A percentile compares a stretch with the other conserved stretches of the same genome.
Evolutionary conservation across 148 eudicot genomes (phyloP).

Genomic region (Rheum nobile): DNA sequence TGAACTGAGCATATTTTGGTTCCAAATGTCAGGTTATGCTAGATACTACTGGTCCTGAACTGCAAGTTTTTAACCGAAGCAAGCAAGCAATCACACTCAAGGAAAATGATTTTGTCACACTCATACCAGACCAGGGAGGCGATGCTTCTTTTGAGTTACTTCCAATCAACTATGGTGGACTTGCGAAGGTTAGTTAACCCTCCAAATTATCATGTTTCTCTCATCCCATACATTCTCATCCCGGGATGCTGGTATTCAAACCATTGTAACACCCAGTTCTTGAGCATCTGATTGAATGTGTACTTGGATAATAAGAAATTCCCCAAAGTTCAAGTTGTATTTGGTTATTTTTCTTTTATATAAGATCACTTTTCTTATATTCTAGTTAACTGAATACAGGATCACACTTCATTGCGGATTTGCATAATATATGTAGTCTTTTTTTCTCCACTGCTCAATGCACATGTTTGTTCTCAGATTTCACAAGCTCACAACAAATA

Average conservation of each 20-base stretch:
- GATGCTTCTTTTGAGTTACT: constrained; percentile 50
- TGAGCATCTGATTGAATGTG: not conserved
- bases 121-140: constrained; percentile 42
- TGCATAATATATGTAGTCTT: not conserved
- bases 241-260: not conserved
- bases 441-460: not conserved
- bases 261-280: not conserved
- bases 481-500: not conserved
- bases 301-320: not conserved
- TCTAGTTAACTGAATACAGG: not conserved
- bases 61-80: constrained; percentile 46
- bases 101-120: constrained; percentile 40
- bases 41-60: constrained; percentile 60
- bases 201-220: not conserved
- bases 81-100: constrained; percentile 45
- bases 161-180: constrained; percentile 58
- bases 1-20: not conserved
- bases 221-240: not conserved
- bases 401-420: not conserved
- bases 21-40: constrained; percentile 47
- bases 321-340: not conserved
- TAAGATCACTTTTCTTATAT: not conserved
- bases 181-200: constrained; percentile 33
- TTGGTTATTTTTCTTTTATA: not conserved
- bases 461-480: not conserved